phyloP scores from a whole-genome alignment of 2,329 filamentous ascomycete genomes.

The Domatiomyces globalis region DNA sequence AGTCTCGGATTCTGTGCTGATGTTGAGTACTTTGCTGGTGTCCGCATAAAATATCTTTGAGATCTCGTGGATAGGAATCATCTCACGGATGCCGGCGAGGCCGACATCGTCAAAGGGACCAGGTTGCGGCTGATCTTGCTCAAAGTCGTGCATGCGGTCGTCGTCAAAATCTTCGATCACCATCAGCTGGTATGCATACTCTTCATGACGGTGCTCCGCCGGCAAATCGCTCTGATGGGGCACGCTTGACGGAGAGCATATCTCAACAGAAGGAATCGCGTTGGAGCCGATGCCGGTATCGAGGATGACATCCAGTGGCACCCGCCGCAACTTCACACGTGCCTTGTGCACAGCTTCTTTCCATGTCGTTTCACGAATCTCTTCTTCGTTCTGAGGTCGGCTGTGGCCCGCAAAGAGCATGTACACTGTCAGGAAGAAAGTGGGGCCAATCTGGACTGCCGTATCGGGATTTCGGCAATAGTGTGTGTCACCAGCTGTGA shows the following conservation, averaged over 20 bases:
- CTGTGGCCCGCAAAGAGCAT: slow-evolving; percentile 85
- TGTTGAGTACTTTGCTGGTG: slow-evolving; percentile 77
- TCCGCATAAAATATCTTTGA: slow-evolving; percentile 91
- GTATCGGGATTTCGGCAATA: slow-evolving; percentile 52
- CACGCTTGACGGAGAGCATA: slow-evolving; percentile 3
- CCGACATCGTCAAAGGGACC: slow-evolving; percentile 46
- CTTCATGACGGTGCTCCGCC: slow-evolving; percentile 36
- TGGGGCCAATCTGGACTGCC: slow-evolving; percentile 70
- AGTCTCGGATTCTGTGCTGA: slow-evolving; percentile 52
- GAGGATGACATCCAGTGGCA: slow-evolving; percentile 43
- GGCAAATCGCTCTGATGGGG: slow-evolving; percentile 19
- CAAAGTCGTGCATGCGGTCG: slow-evolving; percentile 51
- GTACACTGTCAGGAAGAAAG: slow-evolving; percentile 76
- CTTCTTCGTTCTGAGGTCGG: slow-evolving; percentile 40
- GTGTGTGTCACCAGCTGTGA: slow-evolving; percentile 73
- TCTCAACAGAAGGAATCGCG: slow-evolving; percentile 23
- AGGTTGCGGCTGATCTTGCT: slow-evolving; percentile 44
- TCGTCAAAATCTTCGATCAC: slow-evolving; percentile 72
- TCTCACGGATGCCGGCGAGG: slow-evolving; percentile 50
- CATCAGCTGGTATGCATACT: slow-evolving; percentile 69
- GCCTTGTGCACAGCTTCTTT: slow-evolving; percentile 95
- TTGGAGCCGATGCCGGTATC: slow-evolving; percentile 18
- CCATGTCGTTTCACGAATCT: slow-evolving; percentile 61
- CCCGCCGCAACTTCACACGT: slow-evolving; percentile 61
- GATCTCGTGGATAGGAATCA: slow-evolving; percentile 57